Evolutionary conservation across 2,329 filamentous ascomycete genomes (phyloP).

Genomic region (Paecilomyces niveus): DNA sequence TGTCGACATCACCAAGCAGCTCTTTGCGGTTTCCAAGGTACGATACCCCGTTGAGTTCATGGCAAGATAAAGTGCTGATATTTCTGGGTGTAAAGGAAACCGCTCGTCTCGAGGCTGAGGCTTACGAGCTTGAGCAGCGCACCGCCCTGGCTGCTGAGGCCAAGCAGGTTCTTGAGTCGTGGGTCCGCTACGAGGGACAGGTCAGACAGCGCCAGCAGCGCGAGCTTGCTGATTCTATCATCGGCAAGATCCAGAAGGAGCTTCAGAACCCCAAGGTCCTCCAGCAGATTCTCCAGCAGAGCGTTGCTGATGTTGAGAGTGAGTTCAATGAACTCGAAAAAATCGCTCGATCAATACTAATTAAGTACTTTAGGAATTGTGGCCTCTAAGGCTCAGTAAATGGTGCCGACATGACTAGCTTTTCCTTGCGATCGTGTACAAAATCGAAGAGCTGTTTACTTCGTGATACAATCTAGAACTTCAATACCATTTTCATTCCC

Average conservation of each 20-base stretch:
- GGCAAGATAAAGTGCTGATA: conserved; percentile 2
- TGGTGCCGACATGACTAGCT: conserved; percentile 21
- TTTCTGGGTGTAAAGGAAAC: conserved; percentile 63
- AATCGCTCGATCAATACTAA: conserved; percentile 4
- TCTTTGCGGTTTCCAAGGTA: conserved; percentile 98
- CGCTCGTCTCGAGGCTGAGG: conserved; percentile 88
- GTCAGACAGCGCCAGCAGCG: conserved; percentile 98
- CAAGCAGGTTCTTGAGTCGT: conserved; percentile 92
- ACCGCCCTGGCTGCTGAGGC: conserved; percentile 88
- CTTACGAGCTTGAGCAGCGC: conserved; percentile 94
- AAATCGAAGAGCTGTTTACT: conserved; percentile 30
- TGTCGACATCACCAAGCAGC: conserved; percentile 91
- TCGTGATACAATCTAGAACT: conserved; percentile 15
- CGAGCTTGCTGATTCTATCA: conserved; percentile 87
- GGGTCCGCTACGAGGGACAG: conserved; percentile 97
- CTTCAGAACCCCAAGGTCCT: conserved; percentile 95
- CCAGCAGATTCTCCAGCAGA: conserved; percentile 97
- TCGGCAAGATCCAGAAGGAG: conserved; percentile 98
- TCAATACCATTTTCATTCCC: conserved; percentile 25
- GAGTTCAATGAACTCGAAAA: conserved; percentile 28
- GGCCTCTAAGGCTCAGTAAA: conserved; percentile 33
- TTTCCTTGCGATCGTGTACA: conserved; percentile 32
- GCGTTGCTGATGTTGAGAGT: conserved; percentile 94
- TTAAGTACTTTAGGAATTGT: conserved; percentile 27
- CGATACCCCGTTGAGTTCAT: conserved; percentile 14